phyloP scores from a whole-genome alignment of 352 stramenopile species.

The Globisporangium nagaii region DNA sequence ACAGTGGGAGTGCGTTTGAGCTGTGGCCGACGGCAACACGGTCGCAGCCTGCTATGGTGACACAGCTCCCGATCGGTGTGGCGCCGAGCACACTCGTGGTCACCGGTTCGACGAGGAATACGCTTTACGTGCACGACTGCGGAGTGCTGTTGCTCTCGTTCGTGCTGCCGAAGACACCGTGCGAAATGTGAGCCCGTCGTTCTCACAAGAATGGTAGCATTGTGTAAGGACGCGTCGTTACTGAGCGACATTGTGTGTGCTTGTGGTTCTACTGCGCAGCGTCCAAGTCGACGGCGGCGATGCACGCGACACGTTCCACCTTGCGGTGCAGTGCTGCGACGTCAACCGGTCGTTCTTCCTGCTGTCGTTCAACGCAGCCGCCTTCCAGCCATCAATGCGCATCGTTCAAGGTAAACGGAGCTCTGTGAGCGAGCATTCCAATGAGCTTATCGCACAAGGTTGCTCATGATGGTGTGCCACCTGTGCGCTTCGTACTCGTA shows the following conservation, averaged over 20 bases:
- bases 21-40: not conserved
- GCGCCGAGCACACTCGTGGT: slow-evolving; percentile 25
- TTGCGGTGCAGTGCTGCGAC: slow-evolving; percentile 43
- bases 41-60: not conserved
- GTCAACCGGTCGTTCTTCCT: slow-evolving; percentile 43
- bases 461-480: too few species aligned
- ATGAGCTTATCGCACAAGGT: not conserved
- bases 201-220: not conserved
- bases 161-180: slow-evolving; percentile 31
- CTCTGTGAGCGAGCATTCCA: not conserved
- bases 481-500: slow-evolving; percentile 9
- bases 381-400: slow-evolving; percentile 23
- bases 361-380: slow-evolving; percentile 31
- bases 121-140: slow-evolving; percentile 41
- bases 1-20: not conserved
- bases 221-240: not conserved
- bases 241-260: not conserved
- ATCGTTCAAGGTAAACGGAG: slow-evolving; percentile 39
- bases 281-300: slow-evolving; percentile 12
- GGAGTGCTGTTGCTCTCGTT: slow-evolving; percentile 35
- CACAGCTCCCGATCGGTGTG: slow-evolving; percentile 9
- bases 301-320: not conserved
- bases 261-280: slow-evolving; percentile 15
- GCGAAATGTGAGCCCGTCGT: slow-evolving; percentile 33
- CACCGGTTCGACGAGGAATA: slow-evolving; percentile 36